These are phyloP conservation scores for Acidiella bohemica DNA, from an alignment of 495 filamentous ascomycete genomes.

Conservation along the genomic window DNA sequence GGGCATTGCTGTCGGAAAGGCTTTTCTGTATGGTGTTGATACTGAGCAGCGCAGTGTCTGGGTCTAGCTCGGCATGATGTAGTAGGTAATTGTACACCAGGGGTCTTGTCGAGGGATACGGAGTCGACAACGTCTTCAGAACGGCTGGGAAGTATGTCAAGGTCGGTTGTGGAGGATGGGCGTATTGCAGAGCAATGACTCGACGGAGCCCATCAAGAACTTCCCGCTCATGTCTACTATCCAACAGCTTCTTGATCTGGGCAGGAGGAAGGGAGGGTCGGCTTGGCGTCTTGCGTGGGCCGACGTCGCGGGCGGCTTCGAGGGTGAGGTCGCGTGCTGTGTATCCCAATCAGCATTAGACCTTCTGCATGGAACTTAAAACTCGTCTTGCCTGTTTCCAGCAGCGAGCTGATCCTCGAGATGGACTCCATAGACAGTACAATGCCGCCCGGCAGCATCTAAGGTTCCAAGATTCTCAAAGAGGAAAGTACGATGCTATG, in stretches of 20 bases:
- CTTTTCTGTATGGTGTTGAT: slow-evolving; percentile 99
- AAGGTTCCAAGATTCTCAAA: no score
- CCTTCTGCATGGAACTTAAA: neutral
- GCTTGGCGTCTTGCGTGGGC: slow-evolving; percentile 36
- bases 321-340: slow-evolving; percentile 89
- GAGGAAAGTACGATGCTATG: no score
- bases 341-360: neutral
- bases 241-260: slow-evolving; percentile 86
- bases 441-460: no score
- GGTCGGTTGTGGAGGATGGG: slow-evolving; percentile 52
- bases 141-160: slow-evolving; percentile 84
- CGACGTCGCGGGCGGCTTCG: slow-evolving; percentile 62
- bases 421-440: slow-evolving; percentile 99
- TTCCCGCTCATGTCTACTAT: slow-evolving; percentile 85
- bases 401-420: slow-evolving; percentile 76
- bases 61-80: slow-evolving; percentile 87
- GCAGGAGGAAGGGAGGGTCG: slow-evolving; percentile 36
- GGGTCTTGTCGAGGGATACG: slow-evolving; percentile 88
- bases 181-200: slow-evolving; percentile 90
- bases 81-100: slow-evolving; percentile 96
- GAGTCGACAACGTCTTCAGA: slow-evolving; percentile 89
- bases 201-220: slow-evolving; percentile 81
- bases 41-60: slow-evolving; percentile 84
- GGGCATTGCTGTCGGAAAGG: slow-evolving; percentile 77
- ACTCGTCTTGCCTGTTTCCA: slow-evolving; percentile 64